Base-by-base conservation (phyloP, 805 yeast species). In the Ogataea nonfermentans region DNA sequence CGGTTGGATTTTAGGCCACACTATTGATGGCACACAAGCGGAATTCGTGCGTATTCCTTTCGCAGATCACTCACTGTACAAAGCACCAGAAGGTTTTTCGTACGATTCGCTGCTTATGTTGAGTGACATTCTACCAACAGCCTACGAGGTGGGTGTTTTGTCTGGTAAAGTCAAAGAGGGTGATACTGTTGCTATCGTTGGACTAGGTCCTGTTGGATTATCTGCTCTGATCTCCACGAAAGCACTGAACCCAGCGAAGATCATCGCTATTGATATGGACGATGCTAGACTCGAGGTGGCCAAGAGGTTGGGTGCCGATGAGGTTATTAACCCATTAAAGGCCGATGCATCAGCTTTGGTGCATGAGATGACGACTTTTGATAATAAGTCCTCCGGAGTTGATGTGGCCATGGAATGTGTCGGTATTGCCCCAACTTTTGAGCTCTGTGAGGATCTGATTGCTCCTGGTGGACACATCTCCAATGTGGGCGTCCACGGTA, bases 21-120 rank as follows among this genome's bases (percentile, higher is more conserved):
- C 67, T 46, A 81, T 83, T 38, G 75, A 80, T 44, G 88, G 88
- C 29, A 80, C 87, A 6, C 82, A 81, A 56, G 78, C 84, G 35
- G 82, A 76, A 52, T 76, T 64, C 54, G 74, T 68, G 48, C 70
- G 81, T 55, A 68, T 77, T 34, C 83, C 81, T 29, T 69, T 57
- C 47, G 76, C 72, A 15, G 72, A 70, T 42, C 37, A 57, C 44
- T 68, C 74, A 0, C 43, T 70, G 29, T 59, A 58, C 44, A 52
- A 52, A 16, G 64, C 59, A 11, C 68, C 67, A 17, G 51, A 55
- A 24, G 48, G 44, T 9, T 46, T 59, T 16, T 44, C 71, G 7
- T 47, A 53, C 24, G 81, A 78, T 38, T 69, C 78, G 32, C 63
- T 79, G 56, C 68, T 78, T 37, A 79, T 79, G 73, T 63, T 79